phyloP scores from a whole-genome alignment of 2,329 filamentous ascomycete genomes.

The Nemania bipapillata region DNA sequence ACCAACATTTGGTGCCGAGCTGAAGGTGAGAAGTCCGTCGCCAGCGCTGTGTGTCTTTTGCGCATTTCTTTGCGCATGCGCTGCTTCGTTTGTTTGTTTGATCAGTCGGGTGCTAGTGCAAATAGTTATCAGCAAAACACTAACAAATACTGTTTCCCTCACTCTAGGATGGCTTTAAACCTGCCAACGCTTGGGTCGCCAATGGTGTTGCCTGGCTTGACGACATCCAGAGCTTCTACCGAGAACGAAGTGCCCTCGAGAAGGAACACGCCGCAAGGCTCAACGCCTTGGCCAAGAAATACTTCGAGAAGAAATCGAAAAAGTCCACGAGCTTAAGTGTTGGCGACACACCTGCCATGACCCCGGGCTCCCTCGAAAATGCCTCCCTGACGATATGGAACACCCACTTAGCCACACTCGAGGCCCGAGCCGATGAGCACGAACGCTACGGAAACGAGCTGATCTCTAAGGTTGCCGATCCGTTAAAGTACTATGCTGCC shows the following conservation, averaged over 20 bases:
- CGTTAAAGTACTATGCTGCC: conserved; percentile 76
- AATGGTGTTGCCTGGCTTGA: conserved; percentile 94
- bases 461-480: conserved; percentile 83
- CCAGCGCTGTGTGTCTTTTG: neutral
- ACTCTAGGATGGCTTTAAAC: conserved; percentile 90
- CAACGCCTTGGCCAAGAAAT: conserved; percentile 88
- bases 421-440: conserved; percentile 87
- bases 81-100: neutral
- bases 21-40: conserved; percentile 73
- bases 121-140: conserved; percentile 6
- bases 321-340: conserved; percentile 90
- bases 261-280: conserved; percentile 96
- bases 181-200: conserved; percentile 89
- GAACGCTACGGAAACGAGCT: conserved; percentile 85
- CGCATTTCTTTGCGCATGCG: conserved; percentile 14
- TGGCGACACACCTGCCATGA: conserved; percentile 90
- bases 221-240: conserved; percentile 96
- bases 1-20: conserved; percentile 90
- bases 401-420: conserved; percentile 89
- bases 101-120: neutral
- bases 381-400: conserved; percentile 97
- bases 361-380: conserved; percentile 93
- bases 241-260: conserved; percentile 91
- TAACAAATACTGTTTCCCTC: conserved; percentile 18
- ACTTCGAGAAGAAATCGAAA: conserved; percentile 95